Base-by-base conservation (phyloP, 768 basidiomycete species). In the Boletus bicolor region DNA sequence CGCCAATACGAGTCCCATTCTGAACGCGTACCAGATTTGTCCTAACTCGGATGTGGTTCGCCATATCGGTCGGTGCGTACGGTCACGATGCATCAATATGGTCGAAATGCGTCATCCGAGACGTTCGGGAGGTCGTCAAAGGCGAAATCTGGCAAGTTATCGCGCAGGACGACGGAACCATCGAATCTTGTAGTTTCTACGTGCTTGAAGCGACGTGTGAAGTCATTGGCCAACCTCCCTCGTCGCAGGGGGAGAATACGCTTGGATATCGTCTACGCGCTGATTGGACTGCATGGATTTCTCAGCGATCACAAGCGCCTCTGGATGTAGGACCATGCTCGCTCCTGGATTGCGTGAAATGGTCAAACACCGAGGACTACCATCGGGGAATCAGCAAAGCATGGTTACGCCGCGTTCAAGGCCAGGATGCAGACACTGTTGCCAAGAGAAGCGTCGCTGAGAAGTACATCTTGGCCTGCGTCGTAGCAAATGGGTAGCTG, bases 171-270 rank as follows among this genome's bases (percentile, higher is more conserved):
- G 44, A 47, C 0, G 39, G 55, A 2, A 55, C 60, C 12, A 65
- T 58, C 21, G 72, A 78, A 54, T 66, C 64, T 10, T 49, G 47
- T 36, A 39, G 19, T 11, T 77, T 81, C 59, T 83, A 84, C 63
- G 82, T 89, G 28, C 70, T 92, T 1, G 87, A 87, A 56, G 66
- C 79, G 21, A 91, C 89, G 0, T 89, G 89, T 63, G 89, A 91
- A 63, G 83, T 86, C 34, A 77, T 89, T 51, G 87, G 87, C 0
- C 72, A 68, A 34, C 59, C 68, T 7, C 62, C 69, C 15, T 44
- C 52, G 21, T 49, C 46, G 42, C 41, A 21, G 42, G 34, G 32
- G 38, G 34, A 45, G 35, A 17, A 48, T 24, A 38, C 46, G 39
- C 59, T 44, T 34, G 51, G 34, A 10, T 45, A 49, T 21, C 54